A percentile compares a stretch with the other conserved stretches of the same genome.
Conservation (phyloP, 208 protist genomes). For the Acanthamoeba sp. region DNA sequence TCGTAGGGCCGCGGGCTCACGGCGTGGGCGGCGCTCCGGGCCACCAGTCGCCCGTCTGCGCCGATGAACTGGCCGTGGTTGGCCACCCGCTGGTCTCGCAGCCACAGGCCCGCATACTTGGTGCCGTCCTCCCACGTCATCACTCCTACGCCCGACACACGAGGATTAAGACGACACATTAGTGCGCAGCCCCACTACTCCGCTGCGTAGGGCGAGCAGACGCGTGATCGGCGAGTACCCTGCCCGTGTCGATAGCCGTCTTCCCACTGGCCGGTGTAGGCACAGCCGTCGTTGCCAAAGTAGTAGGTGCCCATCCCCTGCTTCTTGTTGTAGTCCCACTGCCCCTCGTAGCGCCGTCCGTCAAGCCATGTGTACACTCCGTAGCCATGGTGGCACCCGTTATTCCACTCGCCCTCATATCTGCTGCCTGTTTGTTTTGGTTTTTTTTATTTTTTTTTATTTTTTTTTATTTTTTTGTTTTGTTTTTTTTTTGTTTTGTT, state of each 20-base stretch:
- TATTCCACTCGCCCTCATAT: conserved; percentile 61
- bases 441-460: too few relatives aligned
- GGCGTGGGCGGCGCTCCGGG: not conserved
- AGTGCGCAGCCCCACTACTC: too few relatives aligned
- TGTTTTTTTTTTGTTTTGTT: too few relatives aligned
- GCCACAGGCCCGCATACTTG: conserved; percentile 48
- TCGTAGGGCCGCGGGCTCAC: conserved; percentile 21
- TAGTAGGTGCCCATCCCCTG: conserved; percentile 56
- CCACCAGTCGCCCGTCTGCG: not conserved
- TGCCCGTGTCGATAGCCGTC: conserved; percentile 31
- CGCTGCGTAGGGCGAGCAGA: too few relatives aligned
- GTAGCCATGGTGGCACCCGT: conserved; percentile 63
- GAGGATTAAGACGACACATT: not conserved
- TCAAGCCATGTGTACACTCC: conserved; percentile 62
- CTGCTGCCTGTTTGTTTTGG: conserved; percentile 18
- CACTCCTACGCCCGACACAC: not conserved
- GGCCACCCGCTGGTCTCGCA: not conserved
- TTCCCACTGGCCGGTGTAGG: conserved; percentile 37
- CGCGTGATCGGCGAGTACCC: not conserved
- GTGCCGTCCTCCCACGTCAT: conserved; percentile 36
- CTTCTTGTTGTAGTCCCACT: conserved; percentile 68
- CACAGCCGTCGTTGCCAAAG: conserved; percentile 7
- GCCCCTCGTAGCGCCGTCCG: conserved; percentile 41
- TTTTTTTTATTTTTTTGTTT: too few relatives aligned
- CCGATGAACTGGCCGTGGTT: not conserved